Base-by-base conservation (phyloP, 352 stramenopile genomes). In the Globisporangium megalacanthum region DNA sequence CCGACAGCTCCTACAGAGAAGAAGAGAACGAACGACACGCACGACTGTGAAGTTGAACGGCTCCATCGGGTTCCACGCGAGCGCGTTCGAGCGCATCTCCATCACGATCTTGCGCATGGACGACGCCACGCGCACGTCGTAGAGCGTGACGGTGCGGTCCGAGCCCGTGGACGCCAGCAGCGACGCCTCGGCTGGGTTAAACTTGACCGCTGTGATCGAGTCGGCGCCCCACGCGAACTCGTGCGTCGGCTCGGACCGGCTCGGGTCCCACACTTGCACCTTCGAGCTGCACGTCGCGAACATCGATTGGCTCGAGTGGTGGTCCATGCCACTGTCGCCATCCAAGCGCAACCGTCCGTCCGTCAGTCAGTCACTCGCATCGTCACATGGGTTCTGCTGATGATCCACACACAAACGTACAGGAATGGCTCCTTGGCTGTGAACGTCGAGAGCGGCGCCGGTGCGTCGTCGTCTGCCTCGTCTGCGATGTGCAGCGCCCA, bases 31-130 rank as follows among this genome's bases (percentile, higher is more conserved):
- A 7, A n/a, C 9, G n/a, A 25, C 19, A 83, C 72, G 62, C 72
- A 88, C 77, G 37, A 98, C 95, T 49, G 95, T 97, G 73, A 99
- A 99, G 69, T 99, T 98, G 77, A 99, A 97, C 6, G 98, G 97
- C 76, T 98, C 95, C 74, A 96, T 95, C 25, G 97, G 98, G 83
- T 99, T 99, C 98, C 98, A 99, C 60, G 97, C 96, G 17, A 99
- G 68, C 60, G 90, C 95, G 65, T 99, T 99, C 37, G 84, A 97
- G 58, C 89, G 92, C 96, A 99, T 99, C 54, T 82, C 76, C 68
- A 92, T 74, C 25, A 99, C 79, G 58, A 98, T 92, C 80, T 99
- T 99, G 72, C 97, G 93, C 75, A 99, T 89, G 11, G 94, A 95
- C 10, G 88, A 91, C 44, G 87, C 75, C 52, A 94, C 73, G 33